A percentile compares a stretch with the other conserved stretches of the same genome.
Evolutionary conservation across 2,329 filamentous ascomycete species (phyloP).

Genomic region (Hirsutella minnesotensis): DNA sequence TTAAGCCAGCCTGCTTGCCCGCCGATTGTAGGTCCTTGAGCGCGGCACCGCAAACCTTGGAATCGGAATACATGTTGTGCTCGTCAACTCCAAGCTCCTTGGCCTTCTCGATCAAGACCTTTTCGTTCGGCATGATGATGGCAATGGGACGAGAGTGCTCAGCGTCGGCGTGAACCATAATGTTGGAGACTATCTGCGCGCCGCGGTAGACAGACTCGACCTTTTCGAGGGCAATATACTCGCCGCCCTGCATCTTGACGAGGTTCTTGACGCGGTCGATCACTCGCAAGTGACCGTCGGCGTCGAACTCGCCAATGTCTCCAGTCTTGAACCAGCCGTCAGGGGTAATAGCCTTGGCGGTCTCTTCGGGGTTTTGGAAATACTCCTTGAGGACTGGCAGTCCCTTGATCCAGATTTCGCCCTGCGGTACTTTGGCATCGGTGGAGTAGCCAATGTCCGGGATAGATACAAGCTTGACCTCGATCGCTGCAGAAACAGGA

Average conservation of each 20-base stretch:
- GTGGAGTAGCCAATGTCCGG: slow-evolving; percentile 77
- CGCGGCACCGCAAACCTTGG: slow-evolving; percentile 49
- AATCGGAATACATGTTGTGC: slow-evolving; percentile 53
- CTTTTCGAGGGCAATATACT: slow-evolving; percentile 96
- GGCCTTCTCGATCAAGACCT: slow-evolving; percentile 48
- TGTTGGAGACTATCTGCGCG: slow-evolving; percentile 65
- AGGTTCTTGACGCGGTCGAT: slow-evolving; percentile 98
- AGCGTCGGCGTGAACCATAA: slow-evolving; percentile 74
- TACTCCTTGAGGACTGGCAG: slow-evolving; percentile 65
- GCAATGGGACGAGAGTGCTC: slow-evolving; percentile 70
- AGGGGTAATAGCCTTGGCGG: slow-evolving; percentile 59
- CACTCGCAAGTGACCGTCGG: slow-evolving; percentile 67
- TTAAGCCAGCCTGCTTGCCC: slow-evolving; percentile 55
- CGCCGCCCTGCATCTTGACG: slow-evolving; percentile 87
- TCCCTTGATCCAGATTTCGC: slow-evolving; percentile 85
- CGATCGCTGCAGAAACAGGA: slow-evolving; percentile 62
- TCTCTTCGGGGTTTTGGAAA: slow-evolving; percentile 79
- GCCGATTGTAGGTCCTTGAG: slow-evolving; percentile 56
- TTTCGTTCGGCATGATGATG: slow-evolving; percentile 61
- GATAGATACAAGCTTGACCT: slow-evolving; percentile 87
- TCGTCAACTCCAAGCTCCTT: slow-evolving; percentile 51
- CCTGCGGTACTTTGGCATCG: slow-evolving; percentile 67
- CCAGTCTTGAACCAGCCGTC: slow-evolving; percentile 98
- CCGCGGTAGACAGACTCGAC: slow-evolving; percentile 86
- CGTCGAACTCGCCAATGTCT: slow-evolving; percentile 84